A percentile compares a stretch with the other conserved stretches of the same genome.
Evolutionary conservation across 2,329 filamentous ascomycete genomes (phyloP).

Genomic region (Cadophora luteo-olivacea): DNA sequence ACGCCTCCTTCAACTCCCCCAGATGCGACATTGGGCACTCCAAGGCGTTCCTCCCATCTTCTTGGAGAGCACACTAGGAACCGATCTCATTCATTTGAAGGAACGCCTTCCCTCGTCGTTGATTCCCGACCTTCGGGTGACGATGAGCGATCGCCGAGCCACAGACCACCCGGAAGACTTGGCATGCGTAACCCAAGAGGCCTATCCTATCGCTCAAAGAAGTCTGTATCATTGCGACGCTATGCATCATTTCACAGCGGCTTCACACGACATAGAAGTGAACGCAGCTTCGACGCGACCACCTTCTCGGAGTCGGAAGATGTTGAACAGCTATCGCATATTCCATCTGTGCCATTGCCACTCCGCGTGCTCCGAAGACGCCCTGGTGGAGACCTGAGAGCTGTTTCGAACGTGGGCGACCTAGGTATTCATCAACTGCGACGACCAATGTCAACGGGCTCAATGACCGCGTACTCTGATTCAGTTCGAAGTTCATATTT

Average conservation of each 20-base stretch:
- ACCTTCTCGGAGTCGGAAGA: constrained; percentile 63
- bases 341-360: constrained; percentile 56
- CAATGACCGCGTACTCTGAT: constrained; percentile 65
- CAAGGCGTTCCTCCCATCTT: constrained; percentile 61
- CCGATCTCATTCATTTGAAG: constrained; percentile 45
- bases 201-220: constrained; percentile 52
- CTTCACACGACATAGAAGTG: constrained; percentile 55
- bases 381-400: constrained; percentile 77
- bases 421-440: constrained; percentile 57
- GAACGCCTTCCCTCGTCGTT: constrained; percentile 39
- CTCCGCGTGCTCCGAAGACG: constrained; percentile 71
- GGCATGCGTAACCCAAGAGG: constrained; percentile 32
- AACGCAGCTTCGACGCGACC: constrained; percentile 67
- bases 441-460: constrained; percentile 64
- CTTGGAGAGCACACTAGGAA: constrained; percentile 51
- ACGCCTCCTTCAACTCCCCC: constrained; percentile 70
- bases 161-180: constrained; percentile 33
- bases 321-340: constrained; percentile 52
- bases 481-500: constrained; percentile 65
- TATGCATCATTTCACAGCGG: constrained; percentile 68
- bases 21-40: constrained; percentile 51
- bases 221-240: constrained; percentile 59
- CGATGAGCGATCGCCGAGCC: constrained; percentile 36
- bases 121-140: constrained; percentile 37
- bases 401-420: constrained; percentile 69